Conservation (phyloP, 257 asterid genomes). For the Nyctanthes arbortristis region DNA sequence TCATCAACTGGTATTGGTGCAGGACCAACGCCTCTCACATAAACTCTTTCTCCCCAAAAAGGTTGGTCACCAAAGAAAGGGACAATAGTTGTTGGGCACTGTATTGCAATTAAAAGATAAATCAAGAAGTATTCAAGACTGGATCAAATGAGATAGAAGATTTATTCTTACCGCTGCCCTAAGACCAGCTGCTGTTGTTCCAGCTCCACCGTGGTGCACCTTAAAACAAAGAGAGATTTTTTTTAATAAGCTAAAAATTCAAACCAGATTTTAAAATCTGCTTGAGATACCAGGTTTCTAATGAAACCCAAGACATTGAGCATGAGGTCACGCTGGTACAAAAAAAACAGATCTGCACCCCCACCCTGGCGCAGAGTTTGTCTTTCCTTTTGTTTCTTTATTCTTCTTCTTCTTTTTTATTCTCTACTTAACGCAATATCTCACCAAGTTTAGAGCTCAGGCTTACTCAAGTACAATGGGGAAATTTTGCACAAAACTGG, state of each 20-base stretch:
- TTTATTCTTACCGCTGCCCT: slow-evolving; percentile 73
- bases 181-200: slow-evolving; percentile 99
- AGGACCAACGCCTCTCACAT: slow-evolving; percentile 55
- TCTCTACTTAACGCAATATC: not conserved
- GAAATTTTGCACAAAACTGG: not conserved
- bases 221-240: slow-evolving; percentile 30
- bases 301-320: not conserved
- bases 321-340: too few species aligned
- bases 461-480: not conserved
- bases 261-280: not conserved
- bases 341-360: not conserved
- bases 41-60: slow-evolving; percentile 59
- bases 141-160: slow-evolving; percentile 6
- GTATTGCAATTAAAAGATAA: slow-evolving; percentile 19
- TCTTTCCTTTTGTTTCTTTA: too few species aligned
- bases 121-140: slow-evolving; percentile 9
- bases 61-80: slow-evolving; percentile 68
- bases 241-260: slow-evolving; percentile 7
- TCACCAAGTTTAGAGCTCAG: not conserved
- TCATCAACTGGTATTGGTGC: slow-evolving; percentile 49
- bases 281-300: not conserved
- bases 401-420: too few species aligned
- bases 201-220: slow-evolving; percentile 99
- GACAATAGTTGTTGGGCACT: slow-evolving; percentile 65
- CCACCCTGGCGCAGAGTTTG: too few species aligned